These are phyloP conservation scores for Bothriochloa decipiens DNA, from an alignment of 176 grass and related monocot genomes.

Conservation along the genomic window DNA sequence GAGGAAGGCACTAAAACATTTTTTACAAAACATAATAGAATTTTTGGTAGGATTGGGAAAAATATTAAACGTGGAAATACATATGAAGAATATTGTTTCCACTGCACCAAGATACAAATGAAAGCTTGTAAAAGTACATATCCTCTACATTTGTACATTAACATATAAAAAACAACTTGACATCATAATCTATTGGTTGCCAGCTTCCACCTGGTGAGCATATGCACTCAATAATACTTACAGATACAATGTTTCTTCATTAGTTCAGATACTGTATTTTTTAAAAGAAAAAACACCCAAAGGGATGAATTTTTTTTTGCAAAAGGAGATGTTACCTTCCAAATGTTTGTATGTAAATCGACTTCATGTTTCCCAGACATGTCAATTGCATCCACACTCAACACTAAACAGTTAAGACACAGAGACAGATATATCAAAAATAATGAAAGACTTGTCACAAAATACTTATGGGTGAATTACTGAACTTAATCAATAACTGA, in stretches of 20 bases:
- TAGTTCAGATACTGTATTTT: constrained; percentile 1
- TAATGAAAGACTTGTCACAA: neutral
- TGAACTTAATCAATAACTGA: constrained; percentile 47
- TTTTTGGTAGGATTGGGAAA: constrained; percentile 7
- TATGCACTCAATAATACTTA: constrained; percentile 2
- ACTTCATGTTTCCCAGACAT: constrained; percentile 99
- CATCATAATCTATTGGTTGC: neutral
- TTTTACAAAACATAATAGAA: neutral
- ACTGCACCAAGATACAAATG: constrained; percentile 20
- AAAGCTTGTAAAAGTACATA: constrained; percentile 19
- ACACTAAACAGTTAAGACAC: constrained; percentile 55
- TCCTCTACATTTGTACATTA: constrained; percentile 20
- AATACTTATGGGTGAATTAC: neutral
- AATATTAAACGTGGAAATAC: neutral
- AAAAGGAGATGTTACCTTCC: constrained; percentile 71
- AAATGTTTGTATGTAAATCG: constrained; percentile 98
- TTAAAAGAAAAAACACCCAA: constrained; percentile 14
- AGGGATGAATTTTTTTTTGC: constrained; percentile 22
- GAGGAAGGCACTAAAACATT: constrained; percentile 4
- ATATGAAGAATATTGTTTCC: neutral
- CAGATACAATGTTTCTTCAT: neutral
- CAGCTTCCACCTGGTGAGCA: neutral
- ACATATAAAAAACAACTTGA: constrained; percentile 11
- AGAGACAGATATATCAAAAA: constrained; percentile 36
- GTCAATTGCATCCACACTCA: constrained; percentile 97